Conservation (phyloP, 73 alveolate genomes). For the Breviolum minutum region DNA sequence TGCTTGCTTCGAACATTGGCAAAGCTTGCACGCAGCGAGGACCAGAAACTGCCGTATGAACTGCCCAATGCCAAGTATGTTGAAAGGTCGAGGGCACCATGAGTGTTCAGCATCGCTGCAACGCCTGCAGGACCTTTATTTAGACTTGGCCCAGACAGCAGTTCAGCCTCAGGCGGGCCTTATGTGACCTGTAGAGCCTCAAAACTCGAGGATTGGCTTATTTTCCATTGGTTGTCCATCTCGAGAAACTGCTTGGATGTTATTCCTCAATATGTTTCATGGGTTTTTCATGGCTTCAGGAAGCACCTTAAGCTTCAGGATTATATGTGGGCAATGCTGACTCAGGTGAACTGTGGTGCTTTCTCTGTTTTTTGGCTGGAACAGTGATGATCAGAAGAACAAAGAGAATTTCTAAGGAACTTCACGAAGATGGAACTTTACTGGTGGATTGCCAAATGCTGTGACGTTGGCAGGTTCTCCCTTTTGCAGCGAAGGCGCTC, state of each 20-base stretch:
- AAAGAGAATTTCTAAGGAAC: too few relatives aligned
- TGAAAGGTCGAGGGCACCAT: too few relatives aligned
- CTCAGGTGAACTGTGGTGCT: not conserved
- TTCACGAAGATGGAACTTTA: not conserved
- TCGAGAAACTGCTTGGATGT: not conserved
- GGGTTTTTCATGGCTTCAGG: too few relatives aligned
- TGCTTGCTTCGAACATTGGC: slow-evolving; percentile 23
- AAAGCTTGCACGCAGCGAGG: slow-evolving; percentile 9
- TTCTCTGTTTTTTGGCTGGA: not conserved
- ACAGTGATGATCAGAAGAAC: not conserved
- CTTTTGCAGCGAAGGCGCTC: not conserved
- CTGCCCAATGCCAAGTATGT: too few relatives aligned
- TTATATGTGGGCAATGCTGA: too few relatives aligned
- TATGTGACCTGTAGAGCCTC: not conserved
- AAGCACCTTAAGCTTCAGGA: too few relatives aligned
- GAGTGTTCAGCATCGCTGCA: too few relatives aligned
- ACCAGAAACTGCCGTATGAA: too few relatives aligned
- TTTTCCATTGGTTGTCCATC: not conserved
- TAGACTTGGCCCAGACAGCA: slow-evolving; percentile 32
- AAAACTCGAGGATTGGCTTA: not conserved
- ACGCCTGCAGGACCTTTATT: not conserved
- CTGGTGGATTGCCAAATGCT: too few relatives aligned
- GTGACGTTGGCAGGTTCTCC: slow-evolving; percentile 6
- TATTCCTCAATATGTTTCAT: too few relatives aligned
- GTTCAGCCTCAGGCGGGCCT: slow-evolving; percentile 13